A percentile compares a stretch with the other conserved stretches of the same genome.
These are phyloP conservation scores for Vaccinium corymbosum DNA, from an alignment of 148 eudicot species.

Conservation along the genomic window DNA sequence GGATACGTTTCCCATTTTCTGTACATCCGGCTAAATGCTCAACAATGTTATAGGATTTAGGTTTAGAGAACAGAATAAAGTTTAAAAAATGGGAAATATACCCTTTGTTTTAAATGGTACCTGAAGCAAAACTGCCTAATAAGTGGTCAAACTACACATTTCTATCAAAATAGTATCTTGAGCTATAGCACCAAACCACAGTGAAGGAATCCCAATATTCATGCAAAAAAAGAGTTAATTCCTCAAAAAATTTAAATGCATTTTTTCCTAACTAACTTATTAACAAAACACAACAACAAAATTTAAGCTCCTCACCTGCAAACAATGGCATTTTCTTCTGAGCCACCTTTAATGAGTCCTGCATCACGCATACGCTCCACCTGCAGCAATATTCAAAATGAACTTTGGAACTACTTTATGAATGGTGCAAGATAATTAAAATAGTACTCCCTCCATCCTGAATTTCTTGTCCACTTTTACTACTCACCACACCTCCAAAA, in stretches of 20 bases:
- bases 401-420: background rate
- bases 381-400: conserved; percentile 36
- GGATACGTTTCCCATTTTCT: background rate
- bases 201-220: background rate
- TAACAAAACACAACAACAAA: background rate
- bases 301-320: conserved; percentile 57
- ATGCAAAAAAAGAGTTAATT: background rate
- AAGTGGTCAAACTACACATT: background rate
- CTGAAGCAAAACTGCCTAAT: background rate
- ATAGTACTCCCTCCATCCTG: background rate
- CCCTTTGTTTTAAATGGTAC: background rate
- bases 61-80: background rate
- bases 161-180: background rate
- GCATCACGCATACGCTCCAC: conserved; percentile 67
- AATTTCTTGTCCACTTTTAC: too few relatives aligned
- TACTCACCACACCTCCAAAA: too few relatives aligned
- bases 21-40: background rate
- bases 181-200: background rate
- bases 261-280: background rate
- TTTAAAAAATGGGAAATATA: background rate
- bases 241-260: background rate
- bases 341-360: conserved; percentile 89
- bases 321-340: conserved; percentile 76
- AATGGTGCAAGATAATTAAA: background rate
- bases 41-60: background rate